Base-by-base conservation (phyloP, 2,329 filamentous ascomycete genomes). In the Colletotrichum gigasporum region DNA sequence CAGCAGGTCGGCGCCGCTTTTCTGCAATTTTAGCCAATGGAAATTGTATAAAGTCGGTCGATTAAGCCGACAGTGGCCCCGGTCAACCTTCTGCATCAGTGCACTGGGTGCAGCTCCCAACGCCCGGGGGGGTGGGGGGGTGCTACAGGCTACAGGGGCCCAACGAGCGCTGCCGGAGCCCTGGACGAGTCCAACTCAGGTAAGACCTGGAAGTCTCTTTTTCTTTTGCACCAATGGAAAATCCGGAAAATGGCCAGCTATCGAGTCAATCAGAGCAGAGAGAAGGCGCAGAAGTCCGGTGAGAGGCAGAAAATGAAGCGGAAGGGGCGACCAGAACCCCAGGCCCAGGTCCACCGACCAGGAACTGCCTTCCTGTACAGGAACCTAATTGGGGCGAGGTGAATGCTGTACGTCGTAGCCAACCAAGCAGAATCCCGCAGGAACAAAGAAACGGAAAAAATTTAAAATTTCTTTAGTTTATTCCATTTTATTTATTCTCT, bases 11-110 rank as follows among this genome's bases (percentile, higher is more conserved):
- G 57, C 58, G 44, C 58, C 63, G 59, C 57, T 70, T 71, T 73
- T 67, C 68, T 26, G 24, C 56, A 72, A 71, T 76, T 71, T 63
- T 54, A 63, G 60, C 78, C 77, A 80, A 79, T 79, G 57, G 69
- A 68, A 72, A 69, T 64, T 69, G 18, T 50, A 59, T 68, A 69
- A 71, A 67, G 63, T 62, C 30, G 45, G 48, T 64, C 39, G 44
- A 65, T 69, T 67, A 57, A 67, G 63, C 47, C 62, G 61, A 64
- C 35, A n/a, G 28, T 52, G 55, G 44, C 30, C 56, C 41, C 32
- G n/a, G 55, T 47, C 26, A 20, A 65, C 44, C 28, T 42, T 41
- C 45, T 65, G 58, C 58, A 39, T 50, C 58, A 32, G 18, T 55
- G 52, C 52, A 44, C n/a, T n/a, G 28, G 26, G n/a, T 39, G 14